Evolutionary conservation across 2,329 filamentous ascomycete genomes (phyloP).

Genomic region (Polytolypa hystricis): DNA sequence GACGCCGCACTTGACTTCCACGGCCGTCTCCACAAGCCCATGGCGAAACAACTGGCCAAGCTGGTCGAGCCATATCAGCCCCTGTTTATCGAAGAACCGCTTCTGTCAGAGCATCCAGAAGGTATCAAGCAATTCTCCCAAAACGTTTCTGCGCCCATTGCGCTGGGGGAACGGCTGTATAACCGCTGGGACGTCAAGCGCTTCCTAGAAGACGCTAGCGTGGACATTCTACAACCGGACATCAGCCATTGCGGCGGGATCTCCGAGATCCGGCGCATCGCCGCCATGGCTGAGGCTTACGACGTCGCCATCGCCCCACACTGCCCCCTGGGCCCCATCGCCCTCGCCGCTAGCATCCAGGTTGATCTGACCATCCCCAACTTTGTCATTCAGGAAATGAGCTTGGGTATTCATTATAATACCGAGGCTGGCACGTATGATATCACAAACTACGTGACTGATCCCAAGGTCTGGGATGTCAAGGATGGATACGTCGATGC

Average conservation of each 20-base stretch:
- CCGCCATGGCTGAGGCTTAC: slow-evolving; percentile 60
- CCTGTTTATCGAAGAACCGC: slow-evolving; percentile 65
- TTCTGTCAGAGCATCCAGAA: slow-evolving; percentile 58
- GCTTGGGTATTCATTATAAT: slow-evolving; percentile 70
- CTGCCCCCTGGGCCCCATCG: slow-evolving; percentile 62
- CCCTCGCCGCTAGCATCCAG: slow-evolving; percentile 60
- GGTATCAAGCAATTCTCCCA: slow-evolving; percentile 51
- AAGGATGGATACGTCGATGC: slow-evolving; percentile 43
- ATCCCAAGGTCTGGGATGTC: slow-evolving; percentile 7
- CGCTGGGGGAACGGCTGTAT: slow-evolving; percentile 60
- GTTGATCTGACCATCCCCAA: slow-evolving; percentile 51
- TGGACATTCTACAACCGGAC: slow-evolving; percentile 65
- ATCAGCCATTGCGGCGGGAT: slow-evolving; percentile 63
- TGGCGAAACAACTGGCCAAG: slow-evolving; percentile 64
- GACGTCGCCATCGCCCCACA: slow-evolving; percentile 64
- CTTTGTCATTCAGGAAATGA: slow-evolving; percentile 69
- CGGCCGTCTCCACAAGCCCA: slow-evolving; percentile 65
- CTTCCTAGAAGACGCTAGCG: slow-evolving; percentile 55
- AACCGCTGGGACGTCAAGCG: slow-evolving; percentile 63
- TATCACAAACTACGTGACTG: slow-evolving; percentile 46
- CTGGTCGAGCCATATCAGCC: slow-evolving; percentile 56
- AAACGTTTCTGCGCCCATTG: slow-evolving; percentile 53
- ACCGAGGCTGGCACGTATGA: slow-evolving; percentile 47
- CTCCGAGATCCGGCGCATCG: slow-evolving; percentile 58
- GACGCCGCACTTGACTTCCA: slow-evolving; percentile 70